A percentile compares a stretch with the other conserved stretches of the same genome.
These are phyloP conservation scores for Spencermartinsiella europaea DNA, from an alignment of 805 yeast genomes.

Conservation along the genomic window DNA sequence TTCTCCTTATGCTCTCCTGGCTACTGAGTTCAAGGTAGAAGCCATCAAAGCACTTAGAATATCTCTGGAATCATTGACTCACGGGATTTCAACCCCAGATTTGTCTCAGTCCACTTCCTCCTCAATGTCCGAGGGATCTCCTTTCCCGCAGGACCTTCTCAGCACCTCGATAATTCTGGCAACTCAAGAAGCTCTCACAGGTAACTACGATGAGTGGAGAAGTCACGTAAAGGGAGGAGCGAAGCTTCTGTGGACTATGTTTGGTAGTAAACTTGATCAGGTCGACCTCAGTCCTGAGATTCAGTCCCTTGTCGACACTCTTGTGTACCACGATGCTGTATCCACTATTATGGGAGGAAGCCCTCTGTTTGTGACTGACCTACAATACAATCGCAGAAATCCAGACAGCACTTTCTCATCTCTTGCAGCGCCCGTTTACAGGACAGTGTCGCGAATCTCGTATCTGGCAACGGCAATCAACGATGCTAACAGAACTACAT, in stretches of 20 bases:
- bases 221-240: constrained; percentile 15
- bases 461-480: not conserved
- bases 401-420: constrained; percentile 2
- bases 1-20: not conserved
- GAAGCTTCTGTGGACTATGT: constrained; percentile 3
- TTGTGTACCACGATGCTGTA: constrained; percentile 17
- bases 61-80: not conserved
- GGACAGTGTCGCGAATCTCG: not conserved
- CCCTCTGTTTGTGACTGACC: not conserved
- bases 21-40: not conserved
- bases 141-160: constrained; percentile 12
- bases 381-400: not conserved
- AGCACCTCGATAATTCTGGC: constrained; percentile 16
- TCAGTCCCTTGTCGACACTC: constrained; percentile 2
- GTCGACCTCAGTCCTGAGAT: constrained; percentile 1
- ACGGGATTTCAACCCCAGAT: not conserved
- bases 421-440: not conserved
- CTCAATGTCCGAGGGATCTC: not conserved
- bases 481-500: not conserved
- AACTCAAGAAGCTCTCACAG: constrained; percentile 12
- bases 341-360: not conserved
- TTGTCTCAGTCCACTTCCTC: not conserved
- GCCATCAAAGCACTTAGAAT: not conserved
- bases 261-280: constrained; percentile 5
- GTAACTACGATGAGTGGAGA: constrained; percentile 15